These are phyloP conservation scores for Fragilariopsis cylindrus DNA, from an alignment of 108 stramenopile genomes.

Conservation along the genomic window DNA sequence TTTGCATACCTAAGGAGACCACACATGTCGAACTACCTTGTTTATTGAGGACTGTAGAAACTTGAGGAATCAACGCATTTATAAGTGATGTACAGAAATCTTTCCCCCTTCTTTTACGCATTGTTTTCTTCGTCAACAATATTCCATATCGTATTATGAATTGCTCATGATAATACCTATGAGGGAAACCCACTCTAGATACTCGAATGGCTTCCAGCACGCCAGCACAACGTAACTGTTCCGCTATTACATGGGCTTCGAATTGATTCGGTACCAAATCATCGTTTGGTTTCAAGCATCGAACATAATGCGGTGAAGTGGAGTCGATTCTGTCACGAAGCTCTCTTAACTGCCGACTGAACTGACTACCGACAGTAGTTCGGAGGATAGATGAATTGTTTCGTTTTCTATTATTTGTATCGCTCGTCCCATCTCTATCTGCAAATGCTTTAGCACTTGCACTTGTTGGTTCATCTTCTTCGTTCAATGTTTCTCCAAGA, in stretches of 20 bases:
- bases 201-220: slow-evolving; percentile 99
- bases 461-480: slow-evolving; percentile 14
- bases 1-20: slow-evolving; percentile 75
- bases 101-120: not conserved
- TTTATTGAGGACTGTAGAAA: slow-evolving; percentile 13
- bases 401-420: slow-evolving; percentile 7
- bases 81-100: slow-evolving; percentile 21
- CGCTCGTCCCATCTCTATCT: slow-evolving; percentile 9
- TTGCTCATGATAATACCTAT: slow-evolving; percentile 85
- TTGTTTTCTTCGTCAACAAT: slow-evolving; percentile 28
- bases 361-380: slow-evolving; percentile 79
- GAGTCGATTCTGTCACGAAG: slow-evolving; percentile 86
- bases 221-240: slow-evolving; percentile 96
- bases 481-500: slow-evolving; percentile 39
- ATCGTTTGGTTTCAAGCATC: slow-evolving; percentile 99
- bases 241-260: slow-evolving; percentile 74
- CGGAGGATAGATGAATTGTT: slow-evolving; percentile 40
- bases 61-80: slow-evolving; percentile 16
- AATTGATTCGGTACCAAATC: slow-evolving; percentile 72
- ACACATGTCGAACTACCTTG: slow-evolving; percentile 22
- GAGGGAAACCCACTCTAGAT: slow-evolving; percentile 96
- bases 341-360: slow-evolving; percentile 84
- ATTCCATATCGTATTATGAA: slow-evolving; percentile 81
- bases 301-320: slow-evolving; percentile 97
- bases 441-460: slow-evolving; percentile 24